phyloP scores from a whole-genome alignment of 108 stramenopile genomes.

The Nannochloropsis salina region DNA sequence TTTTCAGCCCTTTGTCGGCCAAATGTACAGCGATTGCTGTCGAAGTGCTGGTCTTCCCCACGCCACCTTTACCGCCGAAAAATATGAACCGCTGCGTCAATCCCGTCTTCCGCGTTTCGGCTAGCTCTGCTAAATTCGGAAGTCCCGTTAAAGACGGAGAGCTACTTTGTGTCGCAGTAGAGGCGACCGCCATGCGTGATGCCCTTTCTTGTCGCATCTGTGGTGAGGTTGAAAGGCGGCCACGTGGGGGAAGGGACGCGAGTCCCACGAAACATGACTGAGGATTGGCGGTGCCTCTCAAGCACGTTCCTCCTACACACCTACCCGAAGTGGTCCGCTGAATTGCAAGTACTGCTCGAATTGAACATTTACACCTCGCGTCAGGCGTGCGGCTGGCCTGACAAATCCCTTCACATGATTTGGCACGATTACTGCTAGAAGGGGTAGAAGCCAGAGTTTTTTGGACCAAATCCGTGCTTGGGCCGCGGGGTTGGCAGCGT shows the following conservation, averaged over 20 bases:
- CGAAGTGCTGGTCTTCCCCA: slow-evolving; percentile 54
- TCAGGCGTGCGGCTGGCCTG: too few relatives aligned
- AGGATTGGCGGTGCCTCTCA: too few relatives aligned
- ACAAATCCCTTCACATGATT: too few relatives aligned
- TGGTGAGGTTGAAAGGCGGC: neutral
- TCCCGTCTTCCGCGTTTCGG: slow-evolving; percentile 19
- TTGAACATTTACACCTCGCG: too few relatives aligned
- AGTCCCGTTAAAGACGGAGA: neutral
- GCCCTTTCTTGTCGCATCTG: neutral
- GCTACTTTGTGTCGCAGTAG: neutral
- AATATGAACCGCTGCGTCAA: slow-evolving; percentile 48
- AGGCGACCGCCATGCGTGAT: neutral
- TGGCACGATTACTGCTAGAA: too few relatives aligned
- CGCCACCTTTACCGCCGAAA: slow-evolving; percentile 58
- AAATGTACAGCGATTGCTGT: slow-evolving; percentile 49
- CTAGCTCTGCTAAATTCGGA: neutral
- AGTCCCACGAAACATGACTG: too few relatives aligned
- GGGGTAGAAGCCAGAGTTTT: too few relatives aligned
- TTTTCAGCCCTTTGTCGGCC: slow-evolving; percentile 43
- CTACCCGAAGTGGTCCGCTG: too few relatives aligned
- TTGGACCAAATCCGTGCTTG: too few relatives aligned
- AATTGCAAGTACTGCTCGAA: too few relatives aligned
- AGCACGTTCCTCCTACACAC: too few relatives aligned
- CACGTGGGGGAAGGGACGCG: neutral
- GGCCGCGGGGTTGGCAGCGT: too few relatives aligned